A percentile compares a stretch with the other conserved stretches of the same genome.
These are phyloP conservation scores for Blastobotrys muscicola DNA, from an alignment of 805 yeast species.

Conservation along the genomic window DNA sequence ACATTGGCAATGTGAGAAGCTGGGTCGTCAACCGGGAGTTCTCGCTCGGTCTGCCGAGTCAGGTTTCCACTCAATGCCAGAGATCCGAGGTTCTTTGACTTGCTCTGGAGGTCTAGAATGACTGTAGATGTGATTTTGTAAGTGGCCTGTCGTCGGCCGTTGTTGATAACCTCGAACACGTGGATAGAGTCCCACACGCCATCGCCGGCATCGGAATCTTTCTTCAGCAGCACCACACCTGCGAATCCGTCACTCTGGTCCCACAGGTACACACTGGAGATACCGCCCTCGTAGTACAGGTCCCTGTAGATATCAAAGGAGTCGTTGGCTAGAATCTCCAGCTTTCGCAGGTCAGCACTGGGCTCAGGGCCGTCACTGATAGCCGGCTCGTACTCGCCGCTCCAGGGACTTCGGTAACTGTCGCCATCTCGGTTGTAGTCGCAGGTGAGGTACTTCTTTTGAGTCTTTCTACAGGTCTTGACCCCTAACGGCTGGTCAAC, in stretches of 20 bases:
- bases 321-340: slow-evolving; percentile 78
- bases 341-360: slow-evolving; percentile 49
- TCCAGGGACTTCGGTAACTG: slow-evolving; percentile 85
- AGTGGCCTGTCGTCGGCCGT: slow-evolving; percentile 31
- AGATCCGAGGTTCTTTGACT: slow-evolving; percentile 25
- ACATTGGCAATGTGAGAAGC: slow-evolving; percentile 74
- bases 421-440: slow-evolving; percentile 96
- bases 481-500: slow-evolving; percentile 76
- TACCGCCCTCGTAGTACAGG: slow-evolving; percentile 90
- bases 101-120: slow-evolving; percentile 55
- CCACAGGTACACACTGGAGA: slow-evolving; percentile 86
- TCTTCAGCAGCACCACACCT: slow-evolving; percentile 82
- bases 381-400: slow-evolving; percentile 53
- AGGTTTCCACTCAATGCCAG: slow-evolving; percentile 67
- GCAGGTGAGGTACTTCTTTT: slow-evolving; percentile 70
- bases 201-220: slow-evolving; percentile 35
- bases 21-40: slow-evolving; percentile 34
- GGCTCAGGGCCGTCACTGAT: slow-evolving; percentile 69
- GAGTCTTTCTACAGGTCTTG: slow-evolving; percentile 40
- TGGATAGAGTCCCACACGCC: slow-evolving; percentile 92
- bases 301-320: slow-evolving; percentile 91
- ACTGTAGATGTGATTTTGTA: slow-evolving; percentile 84
- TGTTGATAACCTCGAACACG: slow-evolving; percentile 62
- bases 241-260: slow-evolving; percentile 79
- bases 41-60: slow-evolving; percentile 67